Conservation (phyloP, 1,284 basidiomycete genomes). For the Porogramme epimiltina region DNA sequence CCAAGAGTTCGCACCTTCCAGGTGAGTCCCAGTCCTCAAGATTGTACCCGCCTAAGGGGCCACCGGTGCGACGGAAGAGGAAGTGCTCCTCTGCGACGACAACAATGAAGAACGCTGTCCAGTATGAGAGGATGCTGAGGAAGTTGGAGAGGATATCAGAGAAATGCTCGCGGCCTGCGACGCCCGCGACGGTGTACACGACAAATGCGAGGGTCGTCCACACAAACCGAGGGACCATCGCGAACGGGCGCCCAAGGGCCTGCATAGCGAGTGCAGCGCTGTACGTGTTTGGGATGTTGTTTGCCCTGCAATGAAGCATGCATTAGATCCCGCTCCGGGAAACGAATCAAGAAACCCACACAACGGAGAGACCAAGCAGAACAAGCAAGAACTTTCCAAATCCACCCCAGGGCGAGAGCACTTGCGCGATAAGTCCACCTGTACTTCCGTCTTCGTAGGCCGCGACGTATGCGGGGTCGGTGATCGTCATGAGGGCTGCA, state of each 20-base stretch:
- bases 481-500: conserved; percentile 58
- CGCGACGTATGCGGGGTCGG: conserved; percentile 49
- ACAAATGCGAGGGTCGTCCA: conserved; percentile 58
- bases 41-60: conserved; percentile 54
- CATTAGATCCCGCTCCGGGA: no score
- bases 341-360: conserved; percentile 32
- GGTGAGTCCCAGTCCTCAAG: conserved; percentile 55
- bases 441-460: conserved; percentile 52
- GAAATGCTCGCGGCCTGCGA: conserved; percentile 65
- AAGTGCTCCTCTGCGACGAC: conserved; percentile 61
- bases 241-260: conserved; percentile 53
- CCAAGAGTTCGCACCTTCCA: conserved; percentile 40
- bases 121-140: conserved; percentile 63
- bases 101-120: conserved; percentile 62
- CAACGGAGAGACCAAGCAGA: conserved; percentile 55
- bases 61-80: conserved; percentile 49
- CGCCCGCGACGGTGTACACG: conserved; percentile 59
- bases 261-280: conserved; percentile 60
- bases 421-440: conserved; percentile 46
- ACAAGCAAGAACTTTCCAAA: conserved; percentile 64
- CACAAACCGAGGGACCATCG: conserved; percentile 58
- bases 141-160: conserved; percentile 56
- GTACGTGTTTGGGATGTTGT: conserved; percentile 64
- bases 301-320: conserved; percentile 41
- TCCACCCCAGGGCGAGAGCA: conserved; percentile 47